Percentiles rank a stretch among this genome's conserved stretches.
Evolutionary conservation across 192 early-diverging fungal species (phyloP).

Genomic region (Coemansia reversa): DNA sequence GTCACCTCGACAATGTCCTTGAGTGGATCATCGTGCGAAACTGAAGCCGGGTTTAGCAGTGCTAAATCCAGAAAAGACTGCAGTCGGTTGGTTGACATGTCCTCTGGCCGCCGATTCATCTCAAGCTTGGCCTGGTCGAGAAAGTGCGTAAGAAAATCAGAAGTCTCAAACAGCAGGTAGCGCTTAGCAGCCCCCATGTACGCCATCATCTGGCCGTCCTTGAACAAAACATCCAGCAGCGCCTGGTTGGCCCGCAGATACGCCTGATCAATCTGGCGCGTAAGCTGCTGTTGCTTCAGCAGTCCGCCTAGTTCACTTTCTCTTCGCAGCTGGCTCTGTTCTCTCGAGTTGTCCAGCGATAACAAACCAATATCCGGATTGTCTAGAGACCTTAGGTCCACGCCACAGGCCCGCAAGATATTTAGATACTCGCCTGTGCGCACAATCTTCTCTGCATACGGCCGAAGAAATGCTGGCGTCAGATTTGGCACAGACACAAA

Average conservation of each 20-base stretch:
- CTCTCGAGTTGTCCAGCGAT: not conserved
- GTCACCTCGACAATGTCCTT: constrained; percentile 86
- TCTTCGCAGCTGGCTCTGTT: constrained; percentile 2
- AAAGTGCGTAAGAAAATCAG: constrained; percentile 93
- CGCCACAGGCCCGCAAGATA: constrained; percentile 78
- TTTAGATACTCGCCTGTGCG: constrained; percentile 94
- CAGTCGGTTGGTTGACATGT: constrained; percentile 67
- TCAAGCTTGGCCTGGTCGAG: constrained; percentile 76
- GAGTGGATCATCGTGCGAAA: constrained; percentile 73
- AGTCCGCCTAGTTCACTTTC: constrained; percentile 21
- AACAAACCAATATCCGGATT: not conserved
- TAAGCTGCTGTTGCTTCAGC: constrained; percentile 42
- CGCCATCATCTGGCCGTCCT: constrained; percentile 73
- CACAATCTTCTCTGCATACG: constrained; percentile 76
- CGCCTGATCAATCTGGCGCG: constrained; percentile 77
- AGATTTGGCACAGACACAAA: constrained; percentile 39
- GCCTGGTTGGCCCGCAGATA: constrained; percentile 87
- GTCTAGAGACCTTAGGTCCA: constrained; percentile 37
- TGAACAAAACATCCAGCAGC: constrained; percentile 75
- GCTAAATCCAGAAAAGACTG: constrained; percentile 86
- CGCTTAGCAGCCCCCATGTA: constrained; percentile 87
- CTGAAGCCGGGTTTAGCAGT: constrained; percentile 82
- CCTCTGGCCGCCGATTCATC: constrained; percentile 49
- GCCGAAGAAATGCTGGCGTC: constrained; percentile 75
- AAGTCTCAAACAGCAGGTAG: constrained; percentile 89